phyloP scores from a whole-genome alignment of 140 eudicot genomes.

The Anethum foeniculum region DNA sequence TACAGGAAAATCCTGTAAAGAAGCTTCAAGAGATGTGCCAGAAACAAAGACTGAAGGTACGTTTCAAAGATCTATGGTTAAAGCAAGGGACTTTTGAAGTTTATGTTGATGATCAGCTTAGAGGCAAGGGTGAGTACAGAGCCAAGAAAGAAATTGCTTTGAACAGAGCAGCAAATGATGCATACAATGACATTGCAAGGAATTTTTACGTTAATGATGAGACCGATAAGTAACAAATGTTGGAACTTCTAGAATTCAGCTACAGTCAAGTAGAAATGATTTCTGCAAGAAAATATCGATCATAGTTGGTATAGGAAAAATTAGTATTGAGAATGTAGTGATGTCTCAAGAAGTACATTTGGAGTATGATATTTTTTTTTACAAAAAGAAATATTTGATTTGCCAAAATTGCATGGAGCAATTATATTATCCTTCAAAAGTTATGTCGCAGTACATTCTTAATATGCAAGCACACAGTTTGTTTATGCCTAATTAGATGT shows the following conservation, averaged over 20 bases:
- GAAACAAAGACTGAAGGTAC: slow-evolving; percentile 39
- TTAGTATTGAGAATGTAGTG: not conserved
- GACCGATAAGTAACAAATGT: not conserved
- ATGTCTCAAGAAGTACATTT: not conserved
- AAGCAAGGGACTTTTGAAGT: slow-evolving; percentile 47
- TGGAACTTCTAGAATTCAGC: not conserved
- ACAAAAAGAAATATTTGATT: not conserved
- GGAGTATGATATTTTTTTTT: not conserved
- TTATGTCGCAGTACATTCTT: not conserved
- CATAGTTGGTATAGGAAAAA: not conserved
- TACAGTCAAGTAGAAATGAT: not conserved
- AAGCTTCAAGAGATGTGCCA: slow-evolving; percentile 67
- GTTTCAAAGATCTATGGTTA: slow-evolving; percentile 44
- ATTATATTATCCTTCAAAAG: not conserved
- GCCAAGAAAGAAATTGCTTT: slow-evolving; percentile 67
- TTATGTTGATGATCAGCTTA: slow-evolving; percentile 35
- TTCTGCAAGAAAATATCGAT: not conserved
- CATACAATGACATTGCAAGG: slow-evolving; percentile 41
- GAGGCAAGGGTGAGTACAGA: slow-evolving; percentile 53
- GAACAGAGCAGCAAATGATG: slow-evolving; percentile 74
- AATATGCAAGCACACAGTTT: not conserved
- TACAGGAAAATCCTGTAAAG: slow-evolving; percentile 55
- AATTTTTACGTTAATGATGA: slow-evolving; percentile 10
- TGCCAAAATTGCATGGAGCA: not conserved
- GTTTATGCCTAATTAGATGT: not conserved